phyloP scores from a whole-genome alignment of 306 rosid species.

The Fragaria nilgerrensis region DNA sequence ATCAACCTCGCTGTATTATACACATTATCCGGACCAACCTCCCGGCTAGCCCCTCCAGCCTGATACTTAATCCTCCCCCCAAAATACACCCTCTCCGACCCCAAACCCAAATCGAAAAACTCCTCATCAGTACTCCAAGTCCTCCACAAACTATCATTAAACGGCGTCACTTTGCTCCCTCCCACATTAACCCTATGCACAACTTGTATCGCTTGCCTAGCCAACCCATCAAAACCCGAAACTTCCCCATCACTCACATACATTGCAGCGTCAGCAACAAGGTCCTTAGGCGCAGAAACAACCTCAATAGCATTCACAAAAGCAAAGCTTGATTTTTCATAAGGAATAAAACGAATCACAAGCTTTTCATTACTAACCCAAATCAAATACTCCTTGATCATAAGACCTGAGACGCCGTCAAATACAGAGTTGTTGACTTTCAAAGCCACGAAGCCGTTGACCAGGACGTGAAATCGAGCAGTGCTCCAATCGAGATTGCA shows the following conservation, averaged over 20 bases:
- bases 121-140: conserved; percentile 83
- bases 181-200: conserved; percentile 77
- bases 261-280: conserved; percentile 58
- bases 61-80: conserved; percentile 70
- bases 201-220: conserved; percentile 64
- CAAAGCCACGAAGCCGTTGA: conserved; percentile 45
- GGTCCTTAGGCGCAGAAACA: conserved; percentile 86
- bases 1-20: conserved; percentile 80
- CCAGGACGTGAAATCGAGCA: conserved; percentile 69
- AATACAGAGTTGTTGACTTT: conserved; percentile 38
- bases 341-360: conserved; percentile 57
- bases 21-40: conserved; percentile 88
- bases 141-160: conserved; percentile 86
- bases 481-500: conserved; percentile 34
- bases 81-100: conserved; percentile 51
- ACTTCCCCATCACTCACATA: conserved; percentile 28
- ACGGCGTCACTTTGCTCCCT: conserved; percentile 89
- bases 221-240: conserved; percentile 41
- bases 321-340: conserved; percentile 44
- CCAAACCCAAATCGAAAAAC: conserved; percentile 17
- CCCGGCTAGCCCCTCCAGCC: conserved; percentile 78
- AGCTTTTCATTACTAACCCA: conserved; percentile 51
- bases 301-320: conserved; percentile 92
- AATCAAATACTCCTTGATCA: conserved; percentile 55
- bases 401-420: conserved; percentile 23